Evolutionary conservation across 352 stramenopile genomes (phyloP), one percentile per base, ranked within the genome.

Genomic region (Phytophthora cajani): DNA sequence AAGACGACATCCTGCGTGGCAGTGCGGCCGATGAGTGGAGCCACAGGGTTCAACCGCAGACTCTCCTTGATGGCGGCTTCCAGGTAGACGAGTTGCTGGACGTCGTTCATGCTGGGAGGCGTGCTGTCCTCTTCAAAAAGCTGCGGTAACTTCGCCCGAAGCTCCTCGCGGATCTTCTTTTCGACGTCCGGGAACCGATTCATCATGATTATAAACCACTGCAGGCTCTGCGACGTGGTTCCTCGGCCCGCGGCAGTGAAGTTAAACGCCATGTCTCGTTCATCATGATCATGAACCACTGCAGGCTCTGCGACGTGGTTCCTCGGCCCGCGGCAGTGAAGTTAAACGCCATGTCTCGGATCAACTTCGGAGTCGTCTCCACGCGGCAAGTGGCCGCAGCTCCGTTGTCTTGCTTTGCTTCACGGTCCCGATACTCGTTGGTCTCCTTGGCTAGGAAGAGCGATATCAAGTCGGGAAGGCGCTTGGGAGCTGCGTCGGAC

Each of bases 121-220:
- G 58, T 46, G 23, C 47, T 63, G 55, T 71, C 62, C 14, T 58
- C 58, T 10, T 64, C 40, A 54, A 73, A 72, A 55, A 90, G 72
- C 9, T 74, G 58, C 0, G 84, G 80, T 1, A 91, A 53, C 54
- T 84, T 66, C 3, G 40, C 49, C 16, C 63, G 52, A 4, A 93
- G 60, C 57, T 94, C 87, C 5, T 79, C 66, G n/a, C 79, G 75
- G 25, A 93, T 82, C n/a, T 72, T 78, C 19, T 50, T 10, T 54
- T 81, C 58, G 32, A 88, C 77, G 9, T 74, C 25, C 0, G 84
- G 88, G 47, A 90, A 71, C 9, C 80, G 81, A n/a, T 80, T 84
- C 58, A 95, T 66, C 79, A 94, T 89, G 49, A 92, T 84, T 36
- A 96, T 56, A n/a, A 90, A 80, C 88, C 88, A 96, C 23, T 76